A percentile compares a stretch with the other conserved stretches of the same genome.
These are phyloP conservation scores for Candida rishiriensis DNA, from an alignment of 805 yeast genomes.

Conservation along the genomic window DNA sequence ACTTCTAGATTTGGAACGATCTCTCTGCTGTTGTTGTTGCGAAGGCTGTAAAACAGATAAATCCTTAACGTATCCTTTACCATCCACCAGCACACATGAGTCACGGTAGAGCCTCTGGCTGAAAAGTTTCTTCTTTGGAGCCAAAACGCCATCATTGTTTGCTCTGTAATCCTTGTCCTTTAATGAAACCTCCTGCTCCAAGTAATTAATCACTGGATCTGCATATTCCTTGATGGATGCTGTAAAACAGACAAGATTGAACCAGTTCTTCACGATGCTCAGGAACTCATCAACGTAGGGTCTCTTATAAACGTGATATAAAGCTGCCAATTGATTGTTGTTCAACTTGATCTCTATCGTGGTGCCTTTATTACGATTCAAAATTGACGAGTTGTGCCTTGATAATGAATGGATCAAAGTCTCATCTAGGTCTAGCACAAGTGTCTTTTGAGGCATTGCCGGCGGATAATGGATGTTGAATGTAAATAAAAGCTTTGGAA, in stretches of 20 bases:
- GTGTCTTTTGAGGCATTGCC: slow-evolving; percentile 44
- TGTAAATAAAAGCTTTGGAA: slow-evolving; percentile 31
- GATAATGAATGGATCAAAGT: slow-evolving; percentile 90
- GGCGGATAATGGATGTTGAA: slow-evolving; percentile 31
- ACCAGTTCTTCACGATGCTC: slow-evolving; percentile 78
- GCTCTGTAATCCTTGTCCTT: slow-evolving; percentile 20
- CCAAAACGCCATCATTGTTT: neutral
- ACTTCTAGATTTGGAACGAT: slow-evolving; percentile 28
- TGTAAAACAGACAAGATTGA: slow-evolving; percentile 83
- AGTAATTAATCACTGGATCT: slow-evolving; percentile 92
- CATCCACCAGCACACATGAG: slow-evolving; percentile 72
- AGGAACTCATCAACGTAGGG: slow-evolving; percentile 88
- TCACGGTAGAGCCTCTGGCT: slow-evolving; percentile 66
- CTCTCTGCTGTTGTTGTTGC: slow-evolving; percentile 4
- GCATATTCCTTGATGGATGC: slow-evolving; percentile 95
- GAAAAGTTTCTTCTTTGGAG: slow-evolving; percentile 36
- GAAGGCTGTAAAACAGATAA: slow-evolving; percentile 32
- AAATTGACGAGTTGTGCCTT: slow-evolving; percentile 43
- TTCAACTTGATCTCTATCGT: slow-evolving; percentile 76
- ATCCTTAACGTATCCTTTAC: slow-evolving; percentile 86
- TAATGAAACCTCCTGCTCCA: slow-evolving; percentile 56
- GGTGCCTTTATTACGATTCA: slow-evolving; percentile 46
- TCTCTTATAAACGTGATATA: slow-evolving; percentile 86
- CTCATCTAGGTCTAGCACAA: slow-evolving; percentile 89
- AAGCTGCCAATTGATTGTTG: slow-evolving; percentile 62